Percentiles rank a stretch among this genome's conserved stretches.
Conservation (phyloP, 2,329 filamentous ascomycete species). For the Ascochyta viciae-villosae region DNA sequence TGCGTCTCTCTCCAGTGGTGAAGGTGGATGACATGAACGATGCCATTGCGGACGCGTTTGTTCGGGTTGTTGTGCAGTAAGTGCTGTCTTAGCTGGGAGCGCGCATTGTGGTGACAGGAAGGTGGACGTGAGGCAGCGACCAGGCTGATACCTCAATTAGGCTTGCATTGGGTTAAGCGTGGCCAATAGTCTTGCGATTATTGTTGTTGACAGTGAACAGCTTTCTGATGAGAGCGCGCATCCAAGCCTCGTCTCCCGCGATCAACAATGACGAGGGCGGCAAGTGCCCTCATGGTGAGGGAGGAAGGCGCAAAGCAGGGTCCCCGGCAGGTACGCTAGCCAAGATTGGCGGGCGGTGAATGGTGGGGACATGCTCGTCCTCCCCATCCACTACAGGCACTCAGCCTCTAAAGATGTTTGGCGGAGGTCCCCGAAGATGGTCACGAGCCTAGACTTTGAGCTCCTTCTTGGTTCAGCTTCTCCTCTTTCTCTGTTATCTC, state of each 20-base stretch:
- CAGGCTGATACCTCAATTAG: neutral
- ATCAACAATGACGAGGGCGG: constrained; percentile 27
- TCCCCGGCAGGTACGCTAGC: constrained; percentile 26
- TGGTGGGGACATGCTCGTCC: constrained; percentile 18
- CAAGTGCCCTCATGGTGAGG: constrained; percentile 20
- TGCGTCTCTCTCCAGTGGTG: constrained; percentile 43
- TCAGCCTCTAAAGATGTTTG: constrained; percentile 20
- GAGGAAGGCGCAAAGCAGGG: constrained; percentile 22
- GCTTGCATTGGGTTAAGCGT: neutral
- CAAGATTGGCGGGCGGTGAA: constrained; percentile 29
- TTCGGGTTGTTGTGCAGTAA: constrained; percentile 12
- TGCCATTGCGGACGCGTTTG: constrained; percentile 27
- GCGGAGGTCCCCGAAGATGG: constrained; percentile 41
- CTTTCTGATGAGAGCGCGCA: neutral
- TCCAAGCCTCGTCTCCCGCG: neutral
- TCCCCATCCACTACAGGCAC: constrained; percentile 21
- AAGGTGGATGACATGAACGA: constrained; percentile 38
- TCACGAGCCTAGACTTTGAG: constrained; percentile 41
- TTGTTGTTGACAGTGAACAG: constrained; percentile 17
- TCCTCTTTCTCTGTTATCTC: constrained; percentile 31
- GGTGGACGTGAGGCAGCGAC: constrained; percentile 11
- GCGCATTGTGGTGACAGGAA: constrained; percentile 29
- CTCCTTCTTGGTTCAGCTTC: constrained; percentile 23
- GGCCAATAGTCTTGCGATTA: neutral
- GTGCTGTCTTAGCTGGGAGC: constrained; percentile 28